Base-by-base conservation (phyloP, 1,284 basidiomycete genomes). In the Leccinum variabile region DNA sequence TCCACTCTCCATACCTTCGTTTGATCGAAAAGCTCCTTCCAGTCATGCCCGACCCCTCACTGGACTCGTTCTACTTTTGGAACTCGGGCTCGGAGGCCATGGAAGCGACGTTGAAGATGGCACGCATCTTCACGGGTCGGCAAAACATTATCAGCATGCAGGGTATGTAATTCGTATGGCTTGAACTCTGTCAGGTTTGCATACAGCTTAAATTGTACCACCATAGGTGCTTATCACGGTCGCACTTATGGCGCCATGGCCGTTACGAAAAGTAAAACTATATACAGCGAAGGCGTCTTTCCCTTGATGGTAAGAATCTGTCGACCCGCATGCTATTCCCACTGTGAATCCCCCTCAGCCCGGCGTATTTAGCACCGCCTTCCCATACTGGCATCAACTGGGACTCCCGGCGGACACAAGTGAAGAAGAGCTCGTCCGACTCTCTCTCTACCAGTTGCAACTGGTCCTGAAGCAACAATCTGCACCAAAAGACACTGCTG, bases 11-110 rank as follows among this genome's bases (percentile, higher is more conserved):
- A 0, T 92, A 94, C 75, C 81, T 94, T 22, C 80, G 85, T 57
- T 86, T 95, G 66, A 89, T 94, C 67, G 83, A 93, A 72, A 84
- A 82, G 63, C 81, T 95, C 8, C 76, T 93, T n/a, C 90, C 92
- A 1, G 78, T 91, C 66, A 91, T 95, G 86, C 94, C 95, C 1
- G 81, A 97, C 76, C 81, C 87, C 0, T 95, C 94, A 3, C 83
- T 98, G 52, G 91, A 96, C 77, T 93, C 93, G 18, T 96, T 98
- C 83, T 97, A 94, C 83, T 92, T 96, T 77, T 94, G 92, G 91
- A 98, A 95, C 81, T 97, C 94, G 5, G 95, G 94, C 14, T 90
- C 93, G 3, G 95, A 97, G 74, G 95, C 94, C 0, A 84, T 95
- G 46, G 93, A 97, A 77, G 92, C 87, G 1, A 81, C 90, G 2